A percentile compares a stretch with the other conserved stretches of the same genome.
phyloP scores from a whole-genome alignment of 495 filamentous ascomycete genomes.

The Letharia columbiana region DNA sequence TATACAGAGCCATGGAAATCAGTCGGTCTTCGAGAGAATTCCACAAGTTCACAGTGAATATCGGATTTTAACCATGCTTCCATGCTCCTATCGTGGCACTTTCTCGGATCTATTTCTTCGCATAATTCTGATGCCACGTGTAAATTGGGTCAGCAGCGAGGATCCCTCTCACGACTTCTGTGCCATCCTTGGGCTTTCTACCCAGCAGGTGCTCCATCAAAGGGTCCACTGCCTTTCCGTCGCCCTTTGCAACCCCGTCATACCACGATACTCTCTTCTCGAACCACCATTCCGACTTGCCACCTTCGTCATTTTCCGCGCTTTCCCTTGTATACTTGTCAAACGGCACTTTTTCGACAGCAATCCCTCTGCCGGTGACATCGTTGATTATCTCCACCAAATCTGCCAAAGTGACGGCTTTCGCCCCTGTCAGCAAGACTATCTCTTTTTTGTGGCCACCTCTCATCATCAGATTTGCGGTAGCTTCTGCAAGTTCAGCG shows the following conservation, averaged over 20 bases:
- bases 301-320: background rate
- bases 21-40: background rate
- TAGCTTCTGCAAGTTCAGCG: slow-evolving; percentile 10
- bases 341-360: background rate
- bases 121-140: background rate
- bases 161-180: background rate
- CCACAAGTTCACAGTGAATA: background rate
- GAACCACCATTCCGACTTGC: background rate
- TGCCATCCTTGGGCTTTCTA: background rate
- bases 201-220: slow-evolving; percentile 7
- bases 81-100: background rate
- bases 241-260: background rate
- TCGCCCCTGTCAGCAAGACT: slow-evolving; percentile 1
- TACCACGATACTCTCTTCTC: slow-evolving; percentile 9
- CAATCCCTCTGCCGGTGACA: background rate
- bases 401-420: background rate
- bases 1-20: background rate
- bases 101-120: background rate
- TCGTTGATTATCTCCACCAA: background rate
- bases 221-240: background rate
- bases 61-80: background rate
- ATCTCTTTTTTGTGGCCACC: background rate
- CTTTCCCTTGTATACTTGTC: background rate
- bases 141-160: background rate
- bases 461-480: slow-evolving; percentile 3